A percentile compares a stretch with the other conserved stretches of the same genome.
phyloP scores from a whole-genome alignment of 176 grass and related monocot genomes.

The Eleusine coracana region DNA sequence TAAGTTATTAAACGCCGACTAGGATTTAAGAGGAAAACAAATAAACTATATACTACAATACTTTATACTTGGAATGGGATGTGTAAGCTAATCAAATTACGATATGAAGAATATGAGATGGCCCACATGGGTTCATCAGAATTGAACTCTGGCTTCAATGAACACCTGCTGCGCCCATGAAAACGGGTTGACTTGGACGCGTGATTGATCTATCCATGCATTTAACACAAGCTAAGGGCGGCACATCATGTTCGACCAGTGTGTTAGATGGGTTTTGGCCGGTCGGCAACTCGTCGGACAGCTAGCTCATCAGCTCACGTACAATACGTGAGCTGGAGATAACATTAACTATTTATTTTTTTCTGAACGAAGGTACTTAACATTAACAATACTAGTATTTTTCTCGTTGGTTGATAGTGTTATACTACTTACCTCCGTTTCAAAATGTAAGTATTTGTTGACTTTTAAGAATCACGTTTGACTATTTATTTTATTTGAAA shows the following conservation, averaged over 20 bases:
- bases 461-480: too few relatives aligned
- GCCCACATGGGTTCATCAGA: not conserved
- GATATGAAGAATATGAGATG: not conserved
- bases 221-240: not conserved
- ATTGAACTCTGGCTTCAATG: not conserved
- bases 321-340: too few relatives aligned
- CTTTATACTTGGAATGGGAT: not conserved
- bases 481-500: too few relatives aligned
- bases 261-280: not conserved
- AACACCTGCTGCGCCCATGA: not conserved
- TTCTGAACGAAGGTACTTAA: too few relatives aligned
- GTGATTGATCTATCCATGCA: not conserved
- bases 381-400: too few relatives aligned
- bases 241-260: not conserved
- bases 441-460: too few relatives aligned
- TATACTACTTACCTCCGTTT: too few relatives aligned
- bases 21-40: not conserved
- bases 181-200: not conserved
- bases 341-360: too few relatives aligned
- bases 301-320: not conserved
- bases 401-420: too few relatives aligned
- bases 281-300: slow-evolving; percentile 3
- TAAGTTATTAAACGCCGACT: not conserved
- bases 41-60: not conserved
- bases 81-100: not conserved